Evolutionary conservation across 805 yeast genomes (phyloP), one percentile per base, ranked within the genome.

Genomic region (Wickerhamomyces tratensis): DNA sequence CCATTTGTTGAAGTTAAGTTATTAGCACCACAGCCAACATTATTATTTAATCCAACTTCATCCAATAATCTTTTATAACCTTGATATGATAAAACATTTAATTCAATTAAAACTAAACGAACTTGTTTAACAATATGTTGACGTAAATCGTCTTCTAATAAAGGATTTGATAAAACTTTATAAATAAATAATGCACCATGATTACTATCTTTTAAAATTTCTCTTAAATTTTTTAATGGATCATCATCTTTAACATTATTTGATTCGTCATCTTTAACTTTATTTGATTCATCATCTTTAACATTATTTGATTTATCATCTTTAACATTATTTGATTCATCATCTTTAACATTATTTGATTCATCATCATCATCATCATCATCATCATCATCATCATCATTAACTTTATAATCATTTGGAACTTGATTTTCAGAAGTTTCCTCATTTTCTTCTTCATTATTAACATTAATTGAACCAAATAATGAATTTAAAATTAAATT

Each of bases 61-160:
- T 91, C 98, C 73, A 89, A 75, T 44, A 93, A 68, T 49, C 95
- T 78, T 56, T 86, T 85, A 62, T 86, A 86, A 33, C 83, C 85
- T 57, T 85, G 95, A 41, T 63, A 67, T 29, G 72, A 65, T 38
- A 67, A 52, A 35, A 82, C 69, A 44, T 76, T 77, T 52, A 74
- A 61, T 39, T 82, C 83, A 36, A 78, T 63, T 44, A 89, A 64
- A 7, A 80, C 74, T 38, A 72, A 65, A 46, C 86, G 74, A 15
- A 85, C 79, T 58, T 80, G 83, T 40, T 68, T 65, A 25, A 77
- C 61, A 5, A 86, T 72, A 44, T 72, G 75, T 46, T 71, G 74
- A 44, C 81, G 80, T 45, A 74, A 63, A 37, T 71, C 75, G 25
- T 67, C 69, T 43, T 76, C 80, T 41, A 82, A 64, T 36, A 80